Base-by-base conservation (phyloP, 495 filamentous ascomycete species). In the Talaromyces proteolyticus region DNA sequence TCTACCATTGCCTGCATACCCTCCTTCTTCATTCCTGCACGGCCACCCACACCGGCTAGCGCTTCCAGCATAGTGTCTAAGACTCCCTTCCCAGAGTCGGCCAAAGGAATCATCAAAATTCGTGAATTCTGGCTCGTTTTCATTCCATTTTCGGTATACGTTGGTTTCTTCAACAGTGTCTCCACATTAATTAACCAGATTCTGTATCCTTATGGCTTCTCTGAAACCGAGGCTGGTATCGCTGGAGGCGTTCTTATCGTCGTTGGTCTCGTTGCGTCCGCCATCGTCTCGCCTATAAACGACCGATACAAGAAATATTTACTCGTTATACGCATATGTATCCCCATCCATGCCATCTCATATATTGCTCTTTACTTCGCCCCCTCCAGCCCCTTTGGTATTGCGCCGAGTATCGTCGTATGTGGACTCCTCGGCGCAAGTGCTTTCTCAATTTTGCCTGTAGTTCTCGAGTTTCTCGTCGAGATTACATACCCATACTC, bases 181-280 rank as follows among this genome's bases (percentile, higher is more conserved):
- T 94, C 91, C 42, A 87, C 88, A 12, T 81, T 97, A 4, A 73
- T 97, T 1, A 94, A 91, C 73, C 91, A 95, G 61, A 87, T 97
- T 64, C 79, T 97, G 49, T 67, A 78, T 6, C 93, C 93, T 0
- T 87, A 95, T 70, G 80, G 75, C 53, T 95, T 84, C 76, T 77
- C 68, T 47, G 86, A 91, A 62, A 83, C 83, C 39, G 77, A 95
- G 37, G 87, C 92, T 36, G 93, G 93, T 44, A 88, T 96, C 63
- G 87, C 86, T 11, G 93, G 93, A 53, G 93, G 87, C 1, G 63
- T 94, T 21, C 67, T 97, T n/a, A 97, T 98, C 60, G 70, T 96
- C 43, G 83, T 91, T 49, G 93, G 93, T 18, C 81, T 98, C 7
- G 70, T 95, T 29, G 54, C 76, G 22, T 73, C 90, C 1, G 93